Conservation (phyloP, 2,329 filamentous ascomycete species). For the Amauroascus verrucosus region DNA sequence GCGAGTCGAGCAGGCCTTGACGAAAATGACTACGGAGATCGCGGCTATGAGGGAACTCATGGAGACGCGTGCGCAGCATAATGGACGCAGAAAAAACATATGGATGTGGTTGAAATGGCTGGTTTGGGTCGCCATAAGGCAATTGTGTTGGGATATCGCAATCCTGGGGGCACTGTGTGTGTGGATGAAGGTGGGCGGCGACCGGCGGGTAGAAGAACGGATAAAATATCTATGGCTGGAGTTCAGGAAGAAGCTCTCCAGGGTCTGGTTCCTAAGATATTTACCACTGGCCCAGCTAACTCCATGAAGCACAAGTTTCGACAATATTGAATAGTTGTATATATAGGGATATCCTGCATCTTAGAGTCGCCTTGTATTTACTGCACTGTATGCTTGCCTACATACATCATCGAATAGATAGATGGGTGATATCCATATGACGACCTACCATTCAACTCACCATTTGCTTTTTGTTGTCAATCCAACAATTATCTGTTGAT, state of each 20-base stretch:
- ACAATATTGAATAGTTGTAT: too few species aligned
- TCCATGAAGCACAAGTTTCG: background rate
- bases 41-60: conserved; percentile 88
- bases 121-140: conserved; percentile 59
- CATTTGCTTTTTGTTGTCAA: too few species aligned
- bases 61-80: conserved; percentile 62
- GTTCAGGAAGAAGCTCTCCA: conserved; percentile 27
- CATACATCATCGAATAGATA: background rate
- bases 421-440: too few species aligned
- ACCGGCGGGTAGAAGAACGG: conserved; percentile 33
- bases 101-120: conserved; percentile 62
- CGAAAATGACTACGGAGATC: conserved; percentile 83
- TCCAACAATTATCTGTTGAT: too few species aligned
- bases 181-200: conserved; percentile 35
- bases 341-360: background rate
- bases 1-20: conserved; percentile 73
- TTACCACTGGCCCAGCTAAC: conserved; percentile 10
- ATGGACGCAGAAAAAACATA: conserved; percentile 53
- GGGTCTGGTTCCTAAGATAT: conserved; percentile 21
- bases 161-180: conserved; percentile 35
- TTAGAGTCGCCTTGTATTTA: background rate
- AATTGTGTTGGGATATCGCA: conserved; percentile 61
- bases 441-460: too few species aligned
- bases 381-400: too few species aligned
- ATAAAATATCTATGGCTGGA: conserved; percentile 25